phyloP scores from a whole-genome alignment of 768 basidiomycete species.

The Pulveroboletus frians region DNA sequence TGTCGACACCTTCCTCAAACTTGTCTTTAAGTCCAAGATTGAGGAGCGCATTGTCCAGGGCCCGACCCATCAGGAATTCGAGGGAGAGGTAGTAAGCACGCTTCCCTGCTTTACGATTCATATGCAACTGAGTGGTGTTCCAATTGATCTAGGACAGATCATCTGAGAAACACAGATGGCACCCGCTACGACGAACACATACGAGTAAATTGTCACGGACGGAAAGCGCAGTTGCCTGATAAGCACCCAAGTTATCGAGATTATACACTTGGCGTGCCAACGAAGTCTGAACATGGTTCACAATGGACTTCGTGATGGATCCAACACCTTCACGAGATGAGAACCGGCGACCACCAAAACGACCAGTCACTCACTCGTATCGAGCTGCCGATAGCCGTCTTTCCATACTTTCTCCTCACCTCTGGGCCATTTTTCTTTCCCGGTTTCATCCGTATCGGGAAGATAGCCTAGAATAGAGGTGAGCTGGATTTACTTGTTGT shows the following conservation, averaged over 20 bases:
- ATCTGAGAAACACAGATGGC: not conserved
- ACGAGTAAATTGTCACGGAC: slow-evolving; percentile 86
- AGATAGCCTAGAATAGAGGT: slow-evolving; percentile 57
- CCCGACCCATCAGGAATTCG: slow-evolving; percentile 86
- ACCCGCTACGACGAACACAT: slow-evolving; percentile 17
- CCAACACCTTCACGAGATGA: slow-evolving; percentile 42
- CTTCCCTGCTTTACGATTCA: slow-evolving; percentile 81
- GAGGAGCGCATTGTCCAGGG: slow-evolving; percentile 75
- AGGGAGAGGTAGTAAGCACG: slow-evolving; percentile 94
- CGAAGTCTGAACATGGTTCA: slow-evolving; percentile 82
- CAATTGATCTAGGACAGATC: slow-evolving; percentile 58
- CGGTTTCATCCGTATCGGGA: slow-evolving; percentile 69
- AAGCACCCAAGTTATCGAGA: slow-evolving; percentile 79
- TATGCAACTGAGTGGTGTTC: slow-evolving; percentile 75
- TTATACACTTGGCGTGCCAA: slow-evolving; percentile 90
- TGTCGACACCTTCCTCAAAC: slow-evolving; percentile 59
- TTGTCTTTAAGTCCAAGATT: slow-evolving; percentile 82
- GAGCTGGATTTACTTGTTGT: not conserved
- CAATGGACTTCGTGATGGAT: slow-evolving; percentile 67
- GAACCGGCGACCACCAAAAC: slow-evolving; percentile 3
- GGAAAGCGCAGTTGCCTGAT: slow-evolving; percentile 86
- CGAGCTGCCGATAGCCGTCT: slow-evolving; percentile 49
- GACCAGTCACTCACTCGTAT: slow-evolving; percentile 41
- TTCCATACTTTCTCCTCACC: slow-evolving; percentile 78
- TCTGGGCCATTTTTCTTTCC: slow-evolving; percentile 81